phyloP scores from a whole-genome alignment of 768 basidiomycete genomes.

The Tylopilus plumbeoviolaceoides region DNA sequence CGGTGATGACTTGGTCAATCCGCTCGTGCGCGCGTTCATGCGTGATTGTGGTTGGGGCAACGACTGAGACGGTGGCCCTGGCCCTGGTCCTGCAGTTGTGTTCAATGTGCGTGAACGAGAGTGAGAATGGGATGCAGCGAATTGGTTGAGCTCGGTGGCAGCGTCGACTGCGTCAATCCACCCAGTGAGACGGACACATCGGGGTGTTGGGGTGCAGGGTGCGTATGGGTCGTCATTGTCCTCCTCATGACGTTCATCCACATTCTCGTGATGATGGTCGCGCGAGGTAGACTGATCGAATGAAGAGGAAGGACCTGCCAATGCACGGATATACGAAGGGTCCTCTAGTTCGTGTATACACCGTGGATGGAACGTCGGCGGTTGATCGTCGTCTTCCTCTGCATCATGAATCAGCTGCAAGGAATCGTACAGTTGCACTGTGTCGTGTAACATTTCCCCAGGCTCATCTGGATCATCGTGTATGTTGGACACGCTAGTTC shows the following conservation, averaged over 20 bases:
- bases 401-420: slow-evolving; percentile 30
- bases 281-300: slow-evolving; percentile 1
- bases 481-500: slow-evolving; percentile 22
- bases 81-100: background rate
- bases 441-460: slow-evolving; percentile 16
- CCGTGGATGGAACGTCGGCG: slow-evolving; percentile 28
- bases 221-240: slow-evolving; percentile 12
- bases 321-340: slow-evolving; percentile 25
- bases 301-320: slow-evolving; percentile 8
- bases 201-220: slow-evolving; percentile 21
- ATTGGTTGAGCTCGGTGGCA: slow-evolving; percentile 47
- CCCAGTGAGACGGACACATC: slow-evolving; percentile 45
- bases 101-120: background rate
- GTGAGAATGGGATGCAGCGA: slow-evolving; percentile 33
- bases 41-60: background rate
- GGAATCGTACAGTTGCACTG: slow-evolving; percentile 14
- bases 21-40: background rate
- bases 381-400: slow-evolving; percentile 25
- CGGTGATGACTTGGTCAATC: background rate
- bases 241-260: slow-evolving; percentile 1
- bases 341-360: slow-evolving; percentile 57
- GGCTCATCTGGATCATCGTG: slow-evolving; percentile 8
- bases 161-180: slow-evolving; percentile 55
- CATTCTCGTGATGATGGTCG: background rate
- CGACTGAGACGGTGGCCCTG: background rate